phyloP scores from a whole-genome alignment of 2,329 filamentous ascomycete species.

The Hypoxylon sp. region DNA sequence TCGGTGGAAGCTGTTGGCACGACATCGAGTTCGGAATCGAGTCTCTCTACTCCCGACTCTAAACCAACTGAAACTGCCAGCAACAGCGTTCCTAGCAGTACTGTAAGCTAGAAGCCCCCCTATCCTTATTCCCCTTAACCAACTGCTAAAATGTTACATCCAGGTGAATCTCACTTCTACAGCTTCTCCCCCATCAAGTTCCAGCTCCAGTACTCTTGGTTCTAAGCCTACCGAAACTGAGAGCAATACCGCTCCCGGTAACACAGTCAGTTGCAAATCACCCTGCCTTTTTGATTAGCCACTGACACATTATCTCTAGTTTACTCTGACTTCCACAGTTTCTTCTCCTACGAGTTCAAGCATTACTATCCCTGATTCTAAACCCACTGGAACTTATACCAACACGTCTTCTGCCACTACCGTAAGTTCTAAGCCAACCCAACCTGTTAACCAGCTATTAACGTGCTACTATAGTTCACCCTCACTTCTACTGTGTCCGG shows the following conservation, averaged over 20 bases:
- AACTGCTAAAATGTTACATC: constrained; percentile 22
- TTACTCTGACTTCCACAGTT: neutral
- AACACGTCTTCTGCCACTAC: neutral
- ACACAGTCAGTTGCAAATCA: constrained; percentile 28
- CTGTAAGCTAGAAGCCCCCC: constrained; percentile 22
- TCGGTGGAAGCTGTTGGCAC: constrained; percentile 8
- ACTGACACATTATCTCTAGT: neutral
- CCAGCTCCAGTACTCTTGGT: constrained; percentile 6
- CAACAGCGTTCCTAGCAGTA: constrained; percentile 31
- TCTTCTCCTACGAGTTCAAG: neutral
- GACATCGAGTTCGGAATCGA: constrained; percentile 4
- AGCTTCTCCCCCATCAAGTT: constrained; percentile 10
- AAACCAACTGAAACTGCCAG: constrained; percentile 38
- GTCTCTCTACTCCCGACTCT: constrained; percentile 7
- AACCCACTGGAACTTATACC: neutral
- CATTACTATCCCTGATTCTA: neutral
- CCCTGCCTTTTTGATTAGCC: neutral
- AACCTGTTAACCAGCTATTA: neutral
- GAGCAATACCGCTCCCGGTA: constrained; percentile 34
- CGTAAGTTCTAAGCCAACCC: neutral
- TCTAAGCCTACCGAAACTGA: constrained; percentile 34
- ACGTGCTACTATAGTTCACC: neutral
- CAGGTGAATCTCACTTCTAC: constrained; percentile 23
- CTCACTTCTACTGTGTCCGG: neutral
- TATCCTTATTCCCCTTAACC: neutral